Base-by-base conservation (phyloP, 2,329 filamentous ascomycete species). In the Pyrenophora seminiperda region DNA sequence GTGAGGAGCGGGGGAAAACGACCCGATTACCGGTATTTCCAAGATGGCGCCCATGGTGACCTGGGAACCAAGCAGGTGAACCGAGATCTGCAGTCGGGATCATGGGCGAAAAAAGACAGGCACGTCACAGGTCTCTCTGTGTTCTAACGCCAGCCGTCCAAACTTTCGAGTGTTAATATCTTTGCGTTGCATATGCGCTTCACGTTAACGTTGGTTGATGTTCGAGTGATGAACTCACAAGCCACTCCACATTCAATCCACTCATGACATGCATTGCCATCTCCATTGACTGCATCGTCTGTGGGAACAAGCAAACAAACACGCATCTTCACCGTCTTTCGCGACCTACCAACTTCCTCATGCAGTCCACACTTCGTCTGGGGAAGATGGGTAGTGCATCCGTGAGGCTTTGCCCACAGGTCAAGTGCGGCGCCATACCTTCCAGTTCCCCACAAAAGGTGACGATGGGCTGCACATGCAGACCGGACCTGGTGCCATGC, bases 361-460 rank as follows among this genome's bases (percentile, higher is more conserved):
- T 62, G 55, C 44, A 58, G 43, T 32, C 49, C 37, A 32, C 30
- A 32, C 38, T 55, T 63, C 61, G 59, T 61, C 60, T 67, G 65
- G 61, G 65, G 64, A 61, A 56, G 38, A 36, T 30, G 51, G 57
- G 59, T 61, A 61, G 65, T 47, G 62, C 63, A 63, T 68, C 67
- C 67, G 65, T 50, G 41, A 58, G 48, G 49, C 52, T 58, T 50
- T 58, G 61, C 51, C 50, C 48, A 50, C 50, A 59, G 58, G 40
- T 50, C 53, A 54, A 58, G 53, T 52, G 50, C 39, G 53, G 57
- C 59, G 65, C 58, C 48, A 58, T 33, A 65, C 58, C 49, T 62
- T 57, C 56, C 53, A 54, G 58, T 45, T 55, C 65, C 64, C 67
- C 67, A 68, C 65, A 65, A 70, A 66, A 62, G 63, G 65, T 71